Evolutionary conservation across 768 basidiomycete species (phyloP), one percentile per base, ranked within the genome.

Genomic region (Suillus weaverae): DNA sequence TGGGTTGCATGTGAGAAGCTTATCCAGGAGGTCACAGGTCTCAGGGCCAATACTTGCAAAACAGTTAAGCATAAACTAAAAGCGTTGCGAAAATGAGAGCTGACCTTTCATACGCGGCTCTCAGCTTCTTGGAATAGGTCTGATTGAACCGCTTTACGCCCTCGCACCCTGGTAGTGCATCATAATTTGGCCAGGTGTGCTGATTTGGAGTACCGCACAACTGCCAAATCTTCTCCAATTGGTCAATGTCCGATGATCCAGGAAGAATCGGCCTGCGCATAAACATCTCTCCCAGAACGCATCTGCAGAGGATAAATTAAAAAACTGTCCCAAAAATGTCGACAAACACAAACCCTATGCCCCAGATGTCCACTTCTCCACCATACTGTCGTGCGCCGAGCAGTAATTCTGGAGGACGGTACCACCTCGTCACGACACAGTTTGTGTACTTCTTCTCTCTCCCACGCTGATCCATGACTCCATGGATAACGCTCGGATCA

Each of bases 221-320:
- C 64, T 84, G 79, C 85, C 92, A 97, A 62, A 99, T 99, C 77
- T 88, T 89, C 70, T 91, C 88, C 11, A 97, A 78, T 72, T 99
- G 97, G 75, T 96, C 92, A n/a, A 95, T 78, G 69, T 99, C 97
- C 11, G 91, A 89, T 22, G 84, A 85, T 18, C 97, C 97, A 7
- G 89, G 88, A 62, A 99, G 83, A 63, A 99, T 95, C 0, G 97
- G 96, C 62, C 85, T 83, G 51, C 90, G 86, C 63, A 85, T 83
- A 75, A 94, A 97, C 94, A 99, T 98, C 77, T 99, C 97, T 36
- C 91, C 97, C n/a, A 99, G 81, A 35, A 98, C 93, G 76, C 97
- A 97, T 8, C 94, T 96, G 66, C 6, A 48, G 11, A 51, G 36
- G 26, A 9, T 20, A 57, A 67, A 65, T 59, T 32, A 33, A 51